Evolutionary conservation across 352 stramenopile genomes (phyloP).

Genomic region (Albugo laibachii): DNA sequence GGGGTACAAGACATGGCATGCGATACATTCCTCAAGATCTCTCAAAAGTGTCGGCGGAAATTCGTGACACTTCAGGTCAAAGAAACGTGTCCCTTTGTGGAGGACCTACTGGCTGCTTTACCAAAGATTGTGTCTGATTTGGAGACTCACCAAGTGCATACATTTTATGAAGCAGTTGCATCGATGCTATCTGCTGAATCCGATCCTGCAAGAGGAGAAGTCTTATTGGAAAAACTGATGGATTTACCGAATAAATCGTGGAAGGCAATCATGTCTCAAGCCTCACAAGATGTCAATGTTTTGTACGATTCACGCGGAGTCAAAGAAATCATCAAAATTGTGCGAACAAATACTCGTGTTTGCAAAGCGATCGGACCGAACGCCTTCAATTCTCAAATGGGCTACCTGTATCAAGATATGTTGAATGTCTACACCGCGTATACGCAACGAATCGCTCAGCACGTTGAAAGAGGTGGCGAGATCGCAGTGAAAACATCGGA

Average conservation of each 20-base stretch:
- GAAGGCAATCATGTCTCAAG: slow-evolving; percentile 72
- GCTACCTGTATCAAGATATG: slow-evolving; percentile 96
- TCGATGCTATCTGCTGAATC: slow-evolving; percentile 67
- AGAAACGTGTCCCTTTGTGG: slow-evolving; percentile 89
- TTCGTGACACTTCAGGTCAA: slow-evolving; percentile 94
- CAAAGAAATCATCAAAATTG: slow-evolving; percentile 94
- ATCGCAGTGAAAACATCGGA: slow-evolving; percentile 89
- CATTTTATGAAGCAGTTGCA: slow-evolving; percentile 97
- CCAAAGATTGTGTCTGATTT: slow-evolving; percentile 93
- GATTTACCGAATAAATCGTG: slow-evolving; percentile 86
- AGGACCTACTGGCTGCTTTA: slow-evolving; percentile 91
- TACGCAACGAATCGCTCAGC: slow-evolving; percentile 88
- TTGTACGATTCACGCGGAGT: slow-evolving; percentile 59
- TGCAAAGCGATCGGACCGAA: slow-evolving; percentile 88
- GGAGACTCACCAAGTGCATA: slow-evolving; percentile 97
- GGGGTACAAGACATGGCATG: slow-evolving; percentile 99
- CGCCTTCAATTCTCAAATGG: slow-evolving; percentile 94
- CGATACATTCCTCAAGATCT: slow-evolving; percentile 99
- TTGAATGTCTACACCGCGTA: slow-evolving; percentile 98
- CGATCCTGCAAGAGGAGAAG: slow-evolving; percentile 70
- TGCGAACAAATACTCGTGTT: slow-evolving; percentile 94
- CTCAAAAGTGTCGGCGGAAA: slow-evolving; percentile 92
- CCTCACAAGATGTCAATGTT: slow-evolving; percentile 49
- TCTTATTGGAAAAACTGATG: slow-evolving; percentile 89
- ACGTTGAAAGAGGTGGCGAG: slow-evolving; percentile 81